Evolutionary conservation across 495 filamentous ascomycete species (phyloP), one percentile per base, ranked within the genome.

Genomic region (Penicillium fimorum): DNA sequence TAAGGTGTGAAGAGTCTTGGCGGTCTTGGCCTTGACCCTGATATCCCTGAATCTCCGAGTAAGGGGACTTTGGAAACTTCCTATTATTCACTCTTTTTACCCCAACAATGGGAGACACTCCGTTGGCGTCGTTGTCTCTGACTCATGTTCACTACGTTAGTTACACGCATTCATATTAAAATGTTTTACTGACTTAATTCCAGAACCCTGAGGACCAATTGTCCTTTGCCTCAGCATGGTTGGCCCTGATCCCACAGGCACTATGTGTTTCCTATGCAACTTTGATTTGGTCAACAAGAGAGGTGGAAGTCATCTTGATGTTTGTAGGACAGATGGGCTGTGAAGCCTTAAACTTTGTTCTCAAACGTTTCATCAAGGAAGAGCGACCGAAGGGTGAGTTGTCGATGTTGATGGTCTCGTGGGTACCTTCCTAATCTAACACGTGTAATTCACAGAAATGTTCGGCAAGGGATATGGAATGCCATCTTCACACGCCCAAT

Each of bases 401-500:
- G 29, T 38, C 3, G 33, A 53, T 33, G 2, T 24, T 37, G 27
- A 18, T 40, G 22, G 47, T 18, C 41, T n/a, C 24, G 17, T 20
- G 15, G 25, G 33, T 49, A 24, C 47, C 20, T n/a, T 17, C 25
- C 4, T 37, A 22, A 33, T 57, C 47, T 52, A 38, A 52, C 17
- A 43, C 22, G 9, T 45, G 27, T 15, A 30, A 35, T 47, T 17
- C 29, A 25, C 48, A 89, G 88, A 88, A 73, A 89, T 89, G 80
- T 81, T 86, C 55, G 88, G 88, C 37, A 96, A 96, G 70, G 94
- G 94, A 56, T 99, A 97, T 65, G 94, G 94, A 59, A 99, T 99
- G 94, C 94, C 94, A n/a, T 92, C 87, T 44, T 96, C 91, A 25
- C 94, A 99, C 75, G 90, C 94, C 10, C 94, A 99, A 72, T 99